These are phyloP conservation scores for Blastocrithidia nonstop DNA, from an alignment of 208 protist species.

Conservation along the genomic window DNA sequence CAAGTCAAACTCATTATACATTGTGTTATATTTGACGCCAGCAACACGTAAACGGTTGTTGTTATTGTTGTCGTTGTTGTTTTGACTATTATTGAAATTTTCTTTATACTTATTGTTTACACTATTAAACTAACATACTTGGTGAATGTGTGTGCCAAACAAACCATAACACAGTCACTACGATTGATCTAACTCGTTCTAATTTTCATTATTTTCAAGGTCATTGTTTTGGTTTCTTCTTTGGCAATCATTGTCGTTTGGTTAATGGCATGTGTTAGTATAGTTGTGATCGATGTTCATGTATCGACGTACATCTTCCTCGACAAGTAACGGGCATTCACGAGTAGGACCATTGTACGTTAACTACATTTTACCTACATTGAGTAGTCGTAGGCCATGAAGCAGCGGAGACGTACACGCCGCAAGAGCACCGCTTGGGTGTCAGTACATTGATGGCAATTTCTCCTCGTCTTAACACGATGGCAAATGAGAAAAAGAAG, in stretches of 20 bases:
- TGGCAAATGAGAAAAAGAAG: too few relatives aligned
- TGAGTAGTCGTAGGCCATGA: constrained; percentile 24
- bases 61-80: background rate
- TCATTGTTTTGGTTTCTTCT: too few relatives aligned
- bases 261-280: too few relatives aligned
- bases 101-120: constrained; percentile 36
- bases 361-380: constrained; percentile 34
- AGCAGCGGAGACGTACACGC: constrained; percentile 56
- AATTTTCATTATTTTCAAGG: constrained; percentile 10
- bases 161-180: constrained; percentile 61
- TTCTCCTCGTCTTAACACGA: constrained; percentile 6
- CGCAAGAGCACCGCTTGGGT: constrained; percentile 47
- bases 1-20: constrained; percentile 41
- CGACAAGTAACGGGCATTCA: constrained; percentile 17
- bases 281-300: too few relatives aligned
- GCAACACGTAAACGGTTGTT: constrained; percentile 10
- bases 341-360: constrained; percentile 57
- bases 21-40: constrained; percentile 42
- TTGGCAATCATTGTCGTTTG: too few relatives aligned
- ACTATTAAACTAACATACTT: too few relatives aligned
- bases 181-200: constrained; percentile 26
- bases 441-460: constrained; percentile 42
- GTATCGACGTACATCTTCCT: constrained; percentile 46
- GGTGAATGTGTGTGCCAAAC: too few relatives aligned
- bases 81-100: constrained; percentile 5